Percentiles rank a stretch among this genome's conserved stretches.
These are phyloP conservation scores for Fusarium austroafricanum DNA, from an alignment of 2,329 filamentous ascomycete genomes.

Conservation along the genomic window DNA sequence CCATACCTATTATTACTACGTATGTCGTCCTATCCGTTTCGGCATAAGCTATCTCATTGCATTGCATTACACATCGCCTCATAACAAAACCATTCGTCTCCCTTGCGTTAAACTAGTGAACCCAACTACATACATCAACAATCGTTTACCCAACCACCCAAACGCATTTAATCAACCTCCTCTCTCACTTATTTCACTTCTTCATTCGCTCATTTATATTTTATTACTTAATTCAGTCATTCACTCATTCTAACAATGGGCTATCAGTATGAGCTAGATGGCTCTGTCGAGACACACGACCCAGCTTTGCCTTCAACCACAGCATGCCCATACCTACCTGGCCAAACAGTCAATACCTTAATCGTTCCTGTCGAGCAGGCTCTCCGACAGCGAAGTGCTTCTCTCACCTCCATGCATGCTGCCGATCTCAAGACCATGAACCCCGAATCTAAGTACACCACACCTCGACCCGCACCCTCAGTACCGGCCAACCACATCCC, in stretches of 20 bases:
- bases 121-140: constrained; percentile 21
- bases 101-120: constrained; percentile 36
- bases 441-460: constrained; percentile 79
- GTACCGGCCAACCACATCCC: constrained; percentile 30
- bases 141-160: constrained; percentile 29
- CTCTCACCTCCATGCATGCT: constrained; percentile 68
- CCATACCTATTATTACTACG: constrained; percentile 94
- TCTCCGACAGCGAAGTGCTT: constrained; percentile 71
- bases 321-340: constrained; percentile 85
- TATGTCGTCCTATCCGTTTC: constrained; percentile 60
- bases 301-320: constrained; percentile 78
- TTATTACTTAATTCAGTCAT: constrained; percentile 13
- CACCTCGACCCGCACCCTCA: constrained; percentile 70
- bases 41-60: constrained; percentile 14
- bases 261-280: constrained; percentile 82
- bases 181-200: constrained; percentile 23
- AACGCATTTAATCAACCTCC: constrained; percentile 35
- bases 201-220: constrained; percentile 5
- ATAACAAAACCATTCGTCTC: constrained; percentile 32
- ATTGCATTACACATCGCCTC: constrained; percentile 15
- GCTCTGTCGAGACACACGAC: constrained; percentile 81
- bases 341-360: constrained; percentile 87
- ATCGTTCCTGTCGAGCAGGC: constrained; percentile 79
- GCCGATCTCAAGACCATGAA: constrained; percentile 79
- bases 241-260: constrained; percentile 42